Base-by-base conservation (phyloP, 139 green algal genomes). In the Zygnema cylindricum region DNA sequence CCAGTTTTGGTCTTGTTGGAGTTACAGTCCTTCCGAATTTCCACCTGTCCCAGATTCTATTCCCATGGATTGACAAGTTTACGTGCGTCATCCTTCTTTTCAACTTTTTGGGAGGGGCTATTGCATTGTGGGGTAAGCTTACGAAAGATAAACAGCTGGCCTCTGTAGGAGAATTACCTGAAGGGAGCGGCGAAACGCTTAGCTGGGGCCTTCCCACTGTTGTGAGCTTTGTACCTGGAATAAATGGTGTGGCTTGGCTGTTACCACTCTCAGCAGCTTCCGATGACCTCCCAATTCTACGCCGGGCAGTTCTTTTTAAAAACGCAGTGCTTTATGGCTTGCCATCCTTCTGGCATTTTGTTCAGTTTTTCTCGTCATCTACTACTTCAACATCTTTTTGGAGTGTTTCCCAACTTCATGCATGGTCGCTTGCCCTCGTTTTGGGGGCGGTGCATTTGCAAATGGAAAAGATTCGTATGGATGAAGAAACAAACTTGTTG, bases 391-490 rank as follows among this genome's bases (percentile, higher is more conserved):
- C 73, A 11, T 38, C 43, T 11, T 11, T 11, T 81, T 11, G 11
- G 16, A 11, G 16, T 38, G 76, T 43, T 32, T 84, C 54, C 22
- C 32, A 38, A 36, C 32, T 25, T 3, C 49, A 43, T 2, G 81
- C 33, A 7, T 55, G 81, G 81, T 86, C 42, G 81, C 40, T 86
- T 11, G 71, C 25, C 2, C 33, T 77, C 2, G 23, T 79, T 33
- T 69, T 86, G 38, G 81, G 81, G 23, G 81, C 81, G 3, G 42
- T 86, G 2, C 81, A 86, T n/a, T 69, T 86, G 33, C 40, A 79
- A 7, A 57, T 86, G 32, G 81, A 86, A 69, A 41, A 43, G 81
- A 77, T 86, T 69, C 71, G 25, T 2, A 2, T 79, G 22, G 40
- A 86, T 40, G 38, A 86, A 16, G 23, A 69, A 7, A 79, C 16